Percentiles rank a stretch among this genome's conserved stretches.
These are phyloP conservation scores for Anisodus acutangulus DNA, from an alignment of 257 asterid species.

Conservation along the genomic window DNA sequence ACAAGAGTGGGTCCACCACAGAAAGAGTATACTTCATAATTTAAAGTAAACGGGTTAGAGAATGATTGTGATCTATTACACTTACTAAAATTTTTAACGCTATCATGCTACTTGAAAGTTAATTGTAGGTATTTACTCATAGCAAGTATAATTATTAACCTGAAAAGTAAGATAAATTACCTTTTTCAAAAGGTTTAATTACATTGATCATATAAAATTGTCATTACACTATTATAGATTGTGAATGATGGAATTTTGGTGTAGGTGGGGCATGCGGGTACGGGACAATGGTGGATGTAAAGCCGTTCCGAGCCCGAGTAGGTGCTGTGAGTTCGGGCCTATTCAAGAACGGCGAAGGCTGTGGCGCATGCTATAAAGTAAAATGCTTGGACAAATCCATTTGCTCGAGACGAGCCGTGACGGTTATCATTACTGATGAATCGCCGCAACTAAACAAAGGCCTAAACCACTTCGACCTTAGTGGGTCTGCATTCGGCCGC, in stretches of 20 bases:
- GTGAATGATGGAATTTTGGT: not conserved
- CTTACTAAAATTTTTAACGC: too few species aligned
- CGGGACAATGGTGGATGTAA: constrained; percentile 91
- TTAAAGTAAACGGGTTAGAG: too few species aligned
- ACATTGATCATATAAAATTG: too few species aligned
- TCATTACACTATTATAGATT: too few species aligned
- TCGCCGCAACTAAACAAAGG: constrained; percentile 77
- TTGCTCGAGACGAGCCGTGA: constrained; percentile 83
- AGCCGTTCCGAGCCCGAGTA: constrained; percentile 85
- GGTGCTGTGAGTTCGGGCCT: constrained; percentile 93
- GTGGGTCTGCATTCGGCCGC: constrained; percentile 94
- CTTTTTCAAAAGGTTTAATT: too few species aligned
- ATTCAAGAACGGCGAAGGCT: constrained; percentile 87
- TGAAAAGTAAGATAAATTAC: too few species aligned
- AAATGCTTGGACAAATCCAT: constrained; percentile 78
- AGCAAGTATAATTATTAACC: too few species aligned
- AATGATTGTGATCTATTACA: too few species aligned
- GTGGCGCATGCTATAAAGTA: constrained; percentile 96
- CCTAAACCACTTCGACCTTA: constrained; percentile 77
- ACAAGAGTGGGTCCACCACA: too few species aligned
- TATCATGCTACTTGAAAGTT: too few species aligned
- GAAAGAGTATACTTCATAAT: too few species aligned
- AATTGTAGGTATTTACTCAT: too few species aligned
- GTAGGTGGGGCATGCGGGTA: constrained; percentile 93
- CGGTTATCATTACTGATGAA: constrained; percentile 87